A percentile compares a stretch with the other conserved stretches of the same genome.
Conservation (phyloP, 2,329 filamentous ascomycete genomes). For the Sporothrix pallida region DNA sequence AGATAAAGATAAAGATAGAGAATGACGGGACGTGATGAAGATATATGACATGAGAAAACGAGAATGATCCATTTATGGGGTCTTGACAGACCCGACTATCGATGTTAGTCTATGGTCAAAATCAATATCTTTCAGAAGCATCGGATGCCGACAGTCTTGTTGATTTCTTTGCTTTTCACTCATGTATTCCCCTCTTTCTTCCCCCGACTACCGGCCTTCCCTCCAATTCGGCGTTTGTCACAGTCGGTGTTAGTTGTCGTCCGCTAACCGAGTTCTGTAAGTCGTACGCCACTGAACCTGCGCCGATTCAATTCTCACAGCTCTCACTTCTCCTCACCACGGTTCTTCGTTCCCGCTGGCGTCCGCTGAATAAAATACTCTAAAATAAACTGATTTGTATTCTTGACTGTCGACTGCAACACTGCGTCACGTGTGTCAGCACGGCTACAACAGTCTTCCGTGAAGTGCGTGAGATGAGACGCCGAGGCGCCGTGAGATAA, state of each 20-base stretch:
- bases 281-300: too few species aligned
- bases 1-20: constrained; percentile 1
- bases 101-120: background rate
- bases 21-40: background rate
- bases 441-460: background rate
- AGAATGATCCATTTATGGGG: background rate
- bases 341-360: too few species aligned
- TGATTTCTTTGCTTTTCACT: too few species aligned
- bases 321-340: too few species aligned
- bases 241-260: too few species aligned
- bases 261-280: too few species aligned
- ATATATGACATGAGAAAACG: background rate
- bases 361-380: too few species aligned
- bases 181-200: too few species aligned
- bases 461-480: background rate
- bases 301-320: too few species aligned
- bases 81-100: background rate
- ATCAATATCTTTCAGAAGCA: too few species aligned
- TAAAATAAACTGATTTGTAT: background rate
- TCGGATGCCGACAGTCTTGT: too few species aligned
- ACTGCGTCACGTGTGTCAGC: background rate
- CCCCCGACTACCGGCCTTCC: background rate
- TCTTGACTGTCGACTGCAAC: background rate
- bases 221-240: background rate
- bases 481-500: background rate